These are phyloP conservation scores for Hypoxylon crocopeplum DNA, from an alignment of 495 filamentous ascomycete genomes.

Conservation along the genomic window DNA sequence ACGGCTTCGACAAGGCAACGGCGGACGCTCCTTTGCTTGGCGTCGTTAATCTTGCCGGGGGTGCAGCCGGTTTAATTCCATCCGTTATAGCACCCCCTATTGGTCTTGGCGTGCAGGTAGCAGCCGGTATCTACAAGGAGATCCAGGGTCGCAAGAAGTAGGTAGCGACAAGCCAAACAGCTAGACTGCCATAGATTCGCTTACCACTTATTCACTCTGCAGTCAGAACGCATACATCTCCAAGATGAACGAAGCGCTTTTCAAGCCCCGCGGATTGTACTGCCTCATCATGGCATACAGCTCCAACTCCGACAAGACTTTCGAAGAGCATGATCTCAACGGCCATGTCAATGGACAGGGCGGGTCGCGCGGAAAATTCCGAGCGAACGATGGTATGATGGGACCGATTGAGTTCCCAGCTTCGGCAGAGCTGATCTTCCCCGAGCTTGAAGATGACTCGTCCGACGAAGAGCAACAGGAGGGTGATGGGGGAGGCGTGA, in stretches of 20 bases:
- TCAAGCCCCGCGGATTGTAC: constrained; percentile 65
- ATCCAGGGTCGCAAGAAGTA: constrained; percentile 45
- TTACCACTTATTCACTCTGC: not conserved
- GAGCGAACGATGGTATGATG: constrained; percentile 31
- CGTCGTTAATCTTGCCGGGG: constrained; percentile 54
- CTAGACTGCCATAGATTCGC: not conserved
- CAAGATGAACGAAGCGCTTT: constrained; percentile 63
- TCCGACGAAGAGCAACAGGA: constrained; percentile 33
- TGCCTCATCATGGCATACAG: constrained; percentile 66
- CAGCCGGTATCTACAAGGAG: constrained; percentile 53
- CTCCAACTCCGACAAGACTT: constrained; percentile 15
- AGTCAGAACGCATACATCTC: constrained; percentile 64
- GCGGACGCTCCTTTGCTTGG: constrained; percentile 46
- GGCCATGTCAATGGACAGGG: not conserved
- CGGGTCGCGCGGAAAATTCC: constrained; percentile 11
- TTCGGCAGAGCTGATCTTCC: constrained; percentile 38
- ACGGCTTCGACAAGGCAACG: constrained; percentile 42
- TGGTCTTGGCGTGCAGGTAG: constrained; percentile 48
- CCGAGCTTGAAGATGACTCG: constrained; percentile 21
- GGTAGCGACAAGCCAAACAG: not conserved
- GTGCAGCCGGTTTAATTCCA: constrained; percentile 49
- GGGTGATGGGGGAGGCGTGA: constrained; percentile 11
- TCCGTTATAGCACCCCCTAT: constrained; percentile 52
- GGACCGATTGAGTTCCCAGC: constrained; percentile 37
- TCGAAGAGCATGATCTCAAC: constrained; percentile 18